Evolutionary conservation across 805 yeast genomes (phyloP), one percentile per base, ranked within the genome.

Genomic region (Yarrowia osloensis): DNA sequence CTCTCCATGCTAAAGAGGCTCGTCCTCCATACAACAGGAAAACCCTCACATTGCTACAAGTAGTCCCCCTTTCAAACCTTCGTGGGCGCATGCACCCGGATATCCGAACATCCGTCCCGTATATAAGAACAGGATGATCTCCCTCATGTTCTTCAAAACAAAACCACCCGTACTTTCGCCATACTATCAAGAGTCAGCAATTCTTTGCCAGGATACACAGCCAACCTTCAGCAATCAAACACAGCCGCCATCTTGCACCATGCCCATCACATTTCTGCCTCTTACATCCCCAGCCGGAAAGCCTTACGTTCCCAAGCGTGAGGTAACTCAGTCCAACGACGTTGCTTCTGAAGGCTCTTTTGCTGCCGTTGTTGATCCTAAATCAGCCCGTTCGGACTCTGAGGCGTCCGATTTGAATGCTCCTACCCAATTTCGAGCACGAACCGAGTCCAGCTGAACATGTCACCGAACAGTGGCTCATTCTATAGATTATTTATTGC

Each of bases 211-310:
- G n/a, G n/a, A 35, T 13, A 17, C n/a, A 28, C 39, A 17, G 4
- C 12, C 39, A 35, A 35, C 19, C 39, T 15, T 13, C 3, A 42
- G 8, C 26, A 22, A n/a, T 9, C 29, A 24, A 42, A 42, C 29
- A 22, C 49, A 28, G 11, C 21, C 50, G 19, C 29, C 26, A 21
- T 2, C 28, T 7, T 28, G 11, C 31, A 47, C 54, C 2, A 54
- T 54, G 62, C 44, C 62, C 13, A 54, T 37, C 46, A 54, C 62
- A n/a, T 54, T 37, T 24, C n/a, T 54, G 44, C 46, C 62, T 39
- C 62, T 54, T 12, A 54, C 62, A 9, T 54, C 62, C 12, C 26
- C 62, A 7, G 46, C 8, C 9, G 46, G 62, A 54, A 39, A 54
- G 46, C 62, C 62, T 13, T 54, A 54, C 37, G 46, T 54, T 2